Evolutionary conservation across 768 basidiomycete species (phyloP).

Genomic region (Termitomyces sp.): DNA sequence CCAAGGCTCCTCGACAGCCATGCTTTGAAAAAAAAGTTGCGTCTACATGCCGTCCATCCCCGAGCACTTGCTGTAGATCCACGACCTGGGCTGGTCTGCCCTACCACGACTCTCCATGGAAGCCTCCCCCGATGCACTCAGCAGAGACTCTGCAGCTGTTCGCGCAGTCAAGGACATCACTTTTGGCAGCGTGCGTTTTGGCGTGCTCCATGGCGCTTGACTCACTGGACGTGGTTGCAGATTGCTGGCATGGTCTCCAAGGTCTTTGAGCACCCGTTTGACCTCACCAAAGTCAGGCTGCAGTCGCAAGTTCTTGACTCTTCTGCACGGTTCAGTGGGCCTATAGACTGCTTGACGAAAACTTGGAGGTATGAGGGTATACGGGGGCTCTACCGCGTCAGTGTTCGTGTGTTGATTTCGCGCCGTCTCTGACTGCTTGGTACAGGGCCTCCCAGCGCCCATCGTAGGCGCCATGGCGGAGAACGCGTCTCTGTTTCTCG

Average conservation of each 20-base stretch:
- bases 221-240: constrained; percentile 35
- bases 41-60: no score
- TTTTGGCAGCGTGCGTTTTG: constrained; percentile 23
- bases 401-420: constrained; percentile 24
- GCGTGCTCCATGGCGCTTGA: neutral
- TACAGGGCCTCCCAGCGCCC: constrained; percentile 86
- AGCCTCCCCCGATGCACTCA: constrained; percentile 20
- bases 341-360: constrained; percentile 80
- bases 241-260: constrained; percentile 81
- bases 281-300: constrained; percentile 91
- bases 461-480: constrained; percentile 91
- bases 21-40: no score
- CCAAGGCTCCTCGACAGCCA: no score
- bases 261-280: constrained; percentile 92
- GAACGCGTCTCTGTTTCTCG: constrained; percentile 84
- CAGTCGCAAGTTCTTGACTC: constrained; percentile 79
- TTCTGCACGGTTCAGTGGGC: constrained; percentile 69
- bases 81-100: no score
- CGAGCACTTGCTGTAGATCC: neutral
- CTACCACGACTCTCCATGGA: constrained; percentile 16
- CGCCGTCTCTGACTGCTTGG: constrained; percentile 5
- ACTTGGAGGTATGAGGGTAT: constrained; percentile 84
- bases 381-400: constrained; percentile 82
- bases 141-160: constrained; percentile 17
- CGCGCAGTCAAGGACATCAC: constrained; percentile 23